Evolutionary conservation across 2,329 filamentous ascomycete genomes (phyloP).

Genomic region (Fusarium compactum): DNA sequence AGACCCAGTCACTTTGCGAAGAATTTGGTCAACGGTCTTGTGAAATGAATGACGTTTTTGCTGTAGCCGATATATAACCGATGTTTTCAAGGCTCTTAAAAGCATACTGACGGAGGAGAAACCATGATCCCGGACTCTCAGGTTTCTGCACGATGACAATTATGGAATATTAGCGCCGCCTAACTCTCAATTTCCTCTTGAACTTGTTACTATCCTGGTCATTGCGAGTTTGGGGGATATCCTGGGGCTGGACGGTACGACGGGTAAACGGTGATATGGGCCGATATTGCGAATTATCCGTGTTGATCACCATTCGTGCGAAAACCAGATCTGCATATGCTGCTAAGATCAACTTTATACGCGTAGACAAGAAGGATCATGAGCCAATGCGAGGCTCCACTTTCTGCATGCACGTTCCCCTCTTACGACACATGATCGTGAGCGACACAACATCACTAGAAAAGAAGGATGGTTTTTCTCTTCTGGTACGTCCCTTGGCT

Average conservation of each 20-base stretch:
- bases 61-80: neutral
- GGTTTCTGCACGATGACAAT: neutral
- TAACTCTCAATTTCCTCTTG: neutral
- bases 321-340: neutral
- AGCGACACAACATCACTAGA: neutral
- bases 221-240: neutral
- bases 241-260: neutral
- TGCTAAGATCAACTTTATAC: neutral
- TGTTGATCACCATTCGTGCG: neutral
- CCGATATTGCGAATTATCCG: neutral
- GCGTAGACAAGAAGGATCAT: neutral
- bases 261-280: neutral
- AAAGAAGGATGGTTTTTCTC: neutral
- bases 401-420: neutral
- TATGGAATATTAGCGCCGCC: neutral
- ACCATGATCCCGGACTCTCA: neutral
- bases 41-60: neutral
- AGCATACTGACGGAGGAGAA: too few relatives aligned
- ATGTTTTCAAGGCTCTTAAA: too few relatives aligned
- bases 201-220: neutral
- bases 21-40: neutral
- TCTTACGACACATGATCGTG: neutral
- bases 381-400: neutral
- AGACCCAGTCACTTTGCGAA: too few relatives aligned
- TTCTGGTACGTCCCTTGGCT: rapidly evolving